These are phyloP conservation scores for Xylaria polymorpha DNA, from an alignment of 2,329 filamentous ascomycete genomes.

Conservation along the genomic window DNA sequence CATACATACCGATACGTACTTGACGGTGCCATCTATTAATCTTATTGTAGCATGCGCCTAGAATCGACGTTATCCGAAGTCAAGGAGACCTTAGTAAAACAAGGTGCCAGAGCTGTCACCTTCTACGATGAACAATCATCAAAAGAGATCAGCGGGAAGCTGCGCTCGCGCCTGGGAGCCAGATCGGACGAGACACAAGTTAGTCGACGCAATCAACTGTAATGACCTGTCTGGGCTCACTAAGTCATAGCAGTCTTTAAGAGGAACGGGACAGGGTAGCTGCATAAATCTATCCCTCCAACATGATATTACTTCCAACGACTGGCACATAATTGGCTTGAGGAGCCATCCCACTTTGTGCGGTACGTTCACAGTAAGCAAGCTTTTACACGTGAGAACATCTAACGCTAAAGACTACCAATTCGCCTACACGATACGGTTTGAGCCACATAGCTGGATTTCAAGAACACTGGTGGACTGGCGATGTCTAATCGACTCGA, in stretches of 20 bases:
- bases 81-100: conserved; percentile 10
- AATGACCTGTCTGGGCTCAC: neutral
- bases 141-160: neutral
- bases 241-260: neutral
- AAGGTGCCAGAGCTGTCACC: conserved; percentile 15
- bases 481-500: conserved; percentile 15
- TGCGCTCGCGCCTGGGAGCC: neutral
- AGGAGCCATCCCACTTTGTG: neutral
- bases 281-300: neutral
- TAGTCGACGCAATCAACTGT: neutral
- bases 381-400: neutral
- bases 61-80: conserved; percentile 22
- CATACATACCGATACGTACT: neutral
- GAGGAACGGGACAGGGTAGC: neutral
- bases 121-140: conserved; percentile 17
- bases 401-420: neutral
- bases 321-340: neutral
- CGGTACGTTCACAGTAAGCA: conserved; percentile 3
- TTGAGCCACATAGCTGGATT: conserved; percentile 34
- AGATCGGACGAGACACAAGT: neutral
- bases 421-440: conserved; percentile 25
- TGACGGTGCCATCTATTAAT: neutral
- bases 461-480: conserved; percentile 28
- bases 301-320: neutral
- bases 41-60: conserved; percentile 11